Percentiles rank a stretch among this genome's conserved stretches.
phyloP scores from a whole-genome alignment of 2,329 filamentous ascomycete species.

The Arachnomyces sp. region DNA sequence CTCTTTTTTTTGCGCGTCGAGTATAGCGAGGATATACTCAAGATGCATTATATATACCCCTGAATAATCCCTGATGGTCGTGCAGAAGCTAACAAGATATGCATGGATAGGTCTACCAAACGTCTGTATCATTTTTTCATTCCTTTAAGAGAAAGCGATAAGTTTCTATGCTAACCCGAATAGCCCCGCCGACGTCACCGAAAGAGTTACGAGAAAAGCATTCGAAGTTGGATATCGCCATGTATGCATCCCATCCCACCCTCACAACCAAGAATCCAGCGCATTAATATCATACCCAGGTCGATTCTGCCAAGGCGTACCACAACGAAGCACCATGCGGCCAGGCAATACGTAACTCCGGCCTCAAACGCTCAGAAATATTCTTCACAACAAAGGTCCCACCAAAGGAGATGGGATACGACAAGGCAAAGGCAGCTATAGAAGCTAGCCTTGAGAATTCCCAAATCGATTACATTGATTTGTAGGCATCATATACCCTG shows the following conservation, averaged over 20 bases:
- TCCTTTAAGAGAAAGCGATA: conserved; percentile 1
- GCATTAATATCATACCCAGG: conserved; percentile 23
- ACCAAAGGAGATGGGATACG: conserved; percentile 49
- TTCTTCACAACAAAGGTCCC: conserved; percentile 59
- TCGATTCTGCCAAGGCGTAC: conserved; percentile 53
- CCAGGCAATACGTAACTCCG: conserved; percentile 44
- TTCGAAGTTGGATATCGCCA: conserved; percentile 51
- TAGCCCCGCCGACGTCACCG: conserved; percentile 49
- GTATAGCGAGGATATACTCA: neutral
- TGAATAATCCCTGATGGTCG: neutral
- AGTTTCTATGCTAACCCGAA: neutral
- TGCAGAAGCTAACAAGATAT: conserved; percentile 8
- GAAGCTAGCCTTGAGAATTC: conserved; percentile 54
- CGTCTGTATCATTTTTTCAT: conserved; percentile 18
- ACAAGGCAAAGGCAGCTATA: conserved; percentile 56
- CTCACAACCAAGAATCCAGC: conserved; percentile 4
- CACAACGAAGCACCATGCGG: conserved; percentile 50
- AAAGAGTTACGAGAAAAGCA: conserved; percentile 50
- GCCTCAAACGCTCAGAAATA: conserved; percentile 46
- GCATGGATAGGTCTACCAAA: conserved; percentile 30
- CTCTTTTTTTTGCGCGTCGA: neutral
- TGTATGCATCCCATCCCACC: conserved; percentile 28
- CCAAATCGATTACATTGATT: conserved; percentile 58
- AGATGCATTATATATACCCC: neutral
- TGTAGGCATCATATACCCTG: conserved; percentile 37